Evolutionary conservation across 2,329 filamentous ascomycete species (phyloP), one percentile per base, ranked within the genome.

Genomic region (Orbilia blumenaviensis): DNA sequence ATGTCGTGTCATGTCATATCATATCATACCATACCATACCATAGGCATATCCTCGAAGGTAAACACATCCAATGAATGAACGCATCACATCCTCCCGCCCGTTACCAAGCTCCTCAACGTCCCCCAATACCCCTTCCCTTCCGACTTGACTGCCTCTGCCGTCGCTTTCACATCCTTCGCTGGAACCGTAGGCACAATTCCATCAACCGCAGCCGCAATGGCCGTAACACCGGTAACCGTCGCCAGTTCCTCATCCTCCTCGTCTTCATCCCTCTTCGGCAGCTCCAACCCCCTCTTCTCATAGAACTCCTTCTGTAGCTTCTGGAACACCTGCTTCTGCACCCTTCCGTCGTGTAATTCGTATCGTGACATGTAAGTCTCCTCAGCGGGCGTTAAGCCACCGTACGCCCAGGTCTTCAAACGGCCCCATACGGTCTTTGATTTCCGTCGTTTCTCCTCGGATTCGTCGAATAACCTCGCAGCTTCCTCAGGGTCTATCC

Each of bases 361-460:
- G 38, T 46, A 75, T n/a, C 71, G 36, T 38, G 71, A 75, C 63
- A 75, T 76, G 61, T 78, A 73, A 48, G 79, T 79, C 46, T 80
- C 77, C 64, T 80, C 78, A 3, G 79, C 79, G 3, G 79, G 78
- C 9, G 79, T 80, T 32, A 80, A 61, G 21, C 79, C 79, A 44
- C 74, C 76, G 42, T 80, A 63, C 4, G 78, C 79, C 79, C 79
- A 80, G 10, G 72, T 69, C 63, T 78, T 80, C 25, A 80, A 14
- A 7, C 78, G 71, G 8, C 68, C 66, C 12, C 66, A 72, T 1
- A 78, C 32, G 8, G 78, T 77, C 16, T 79, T 77, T 6, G 75
- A 73, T 52, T 61, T 60, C 18, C 68, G 77, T 58, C 64, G 36
- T 23, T 67, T 73, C n/a, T 68, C 44, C n/a, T 77, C 71, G 10